Percentiles rank a stretch among this genome's conserved stretches.
Evolutionary conservation across 192 early-diverging fungal genomes (phyloP).

Genomic region (Umbelopsis isabellina): DNA sequence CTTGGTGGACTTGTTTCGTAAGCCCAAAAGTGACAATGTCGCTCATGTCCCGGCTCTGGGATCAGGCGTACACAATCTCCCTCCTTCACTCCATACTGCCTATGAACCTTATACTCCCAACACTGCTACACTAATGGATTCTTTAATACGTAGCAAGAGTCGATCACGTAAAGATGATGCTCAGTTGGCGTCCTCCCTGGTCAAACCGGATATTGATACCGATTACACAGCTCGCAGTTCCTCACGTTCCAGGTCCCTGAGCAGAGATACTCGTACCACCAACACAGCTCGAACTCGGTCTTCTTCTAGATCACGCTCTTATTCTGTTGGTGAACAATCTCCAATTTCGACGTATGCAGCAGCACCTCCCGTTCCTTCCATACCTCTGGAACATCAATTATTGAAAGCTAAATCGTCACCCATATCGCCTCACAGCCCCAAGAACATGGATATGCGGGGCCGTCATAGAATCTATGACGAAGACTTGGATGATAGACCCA

Average conservation of each 20-base stretch:
- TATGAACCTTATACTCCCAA: constrained; percentile 19
- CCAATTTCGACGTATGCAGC: not conserved
- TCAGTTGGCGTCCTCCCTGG: too few species aligned
- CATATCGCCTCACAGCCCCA: not conserved
- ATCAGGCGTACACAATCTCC: constrained; percentile 7
- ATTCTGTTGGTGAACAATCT: constrained; percentile 10
- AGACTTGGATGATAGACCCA: constrained; percentile 20
- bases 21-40: not conserved
- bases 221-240: not conserved
- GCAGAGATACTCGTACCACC: constrained; percentile 13
- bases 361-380: constrained; percentile 19
- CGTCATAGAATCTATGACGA: constrained; percentile 21
- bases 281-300: constrained; percentile 6
- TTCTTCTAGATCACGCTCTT: constrained; percentile 8
- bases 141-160: constrained; percentile 2
- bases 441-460: not conserved
- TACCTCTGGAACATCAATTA: constrained; percentile 22
- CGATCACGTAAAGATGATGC: not conserved
- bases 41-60: not conserved
- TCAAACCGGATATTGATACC: not conserved
- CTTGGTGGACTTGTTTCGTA: constrained; percentile 10
- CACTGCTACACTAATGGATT: not conserved
- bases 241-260: constrained; percentile 1
- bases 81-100: not conserved
- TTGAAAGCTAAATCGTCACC: not conserved